These are phyloP conservation scores for Margaritispora aquatica DNA, from an alignment of 495 filamentous ascomycete species.

Conservation along the genomic window DNA sequence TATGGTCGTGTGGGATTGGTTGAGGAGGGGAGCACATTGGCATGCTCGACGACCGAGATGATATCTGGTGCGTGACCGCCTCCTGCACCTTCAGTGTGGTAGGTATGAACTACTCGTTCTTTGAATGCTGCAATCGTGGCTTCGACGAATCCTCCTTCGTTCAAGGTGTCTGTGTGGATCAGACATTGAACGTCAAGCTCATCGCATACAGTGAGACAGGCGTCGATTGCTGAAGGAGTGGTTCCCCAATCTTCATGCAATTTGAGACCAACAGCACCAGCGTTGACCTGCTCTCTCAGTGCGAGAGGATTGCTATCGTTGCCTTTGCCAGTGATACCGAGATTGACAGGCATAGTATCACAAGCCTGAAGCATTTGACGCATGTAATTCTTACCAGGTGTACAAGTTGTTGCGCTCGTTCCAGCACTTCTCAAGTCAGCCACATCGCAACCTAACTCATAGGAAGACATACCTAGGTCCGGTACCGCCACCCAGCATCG, in stretches of 20 bases:
- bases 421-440: slow-evolving; percentile 55
- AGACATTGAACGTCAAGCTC: slow-evolving; percentile 89
- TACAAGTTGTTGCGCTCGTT: slow-evolving; percentile 93
- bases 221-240: slow-evolving; percentile 88
- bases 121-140: slow-evolving; percentile 85
- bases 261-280: slow-evolving; percentile 87
- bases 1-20: slow-evolving; percentile 94
- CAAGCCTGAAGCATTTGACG: slow-evolving; percentile 90
- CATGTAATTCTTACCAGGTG: slow-evolving; percentile 77
- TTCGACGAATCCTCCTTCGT: slow-evolving; percentile 96
- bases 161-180: slow-evolving; percentile 96
- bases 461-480: slow-evolving; percentile 63
- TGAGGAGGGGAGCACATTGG: slow-evolving; percentile 86
- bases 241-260: slow-evolving; percentile 97
- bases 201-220: slow-evolving; percentile 83
- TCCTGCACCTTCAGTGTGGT: slow-evolving; percentile 96
- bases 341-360: slow-evolving; percentile 81
- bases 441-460: neutral
- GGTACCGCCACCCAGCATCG: slow-evolving; percentile 87
- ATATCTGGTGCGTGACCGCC: slow-evolving; percentile 97
- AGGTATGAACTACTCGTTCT: slow-evolving; percentile 90
- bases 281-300: slow-evolving; percentile 73
- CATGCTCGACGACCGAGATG: slow-evolving; percentile 85
- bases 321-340: slow-evolving; percentile 94
- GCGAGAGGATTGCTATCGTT: slow-evolving; percentile 74